Base-by-base conservation (phyloP, 306 rosid species). In the Phaseolus lunatus region DNA sequence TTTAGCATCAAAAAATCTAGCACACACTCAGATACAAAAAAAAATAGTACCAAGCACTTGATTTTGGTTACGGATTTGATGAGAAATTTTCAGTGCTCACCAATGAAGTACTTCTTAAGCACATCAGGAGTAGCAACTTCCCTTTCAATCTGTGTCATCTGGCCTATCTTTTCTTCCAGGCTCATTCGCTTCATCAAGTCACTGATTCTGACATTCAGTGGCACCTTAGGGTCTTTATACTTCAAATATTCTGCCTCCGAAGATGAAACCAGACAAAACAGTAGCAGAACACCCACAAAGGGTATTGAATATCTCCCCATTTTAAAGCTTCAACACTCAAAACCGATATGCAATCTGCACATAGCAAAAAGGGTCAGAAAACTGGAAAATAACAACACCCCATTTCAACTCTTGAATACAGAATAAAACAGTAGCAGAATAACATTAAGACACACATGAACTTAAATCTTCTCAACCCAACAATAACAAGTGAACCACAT, bases 81-180 rank as follows among this genome's bases (percentile, higher is more conserved):
- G 47, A n/a, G 35, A 59, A 14, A 2, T 20, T 68, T 78, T 65
- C 49, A 65, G 48, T 65, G 64, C 77, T 78, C 82, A 92, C 98
- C 98, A 52, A 95, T 87, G 76, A 87, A 90, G 84, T 89, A 89
- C 56, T 90, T 86, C 83, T 78, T 85, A 81, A 92, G 79, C 2
- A 73, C 95, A 10, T 92, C 93, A 0, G 91, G 76, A 49, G 97
- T 87, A 1, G 97, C 96, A 47, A 87, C 87, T 10, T 0, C 0
- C 68, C 98, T 91, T 73, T 95, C 98, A 75, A 95, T 66, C 90
- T 95, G 98, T 16, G 78, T 82, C 98, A 95, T 95, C 75, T 95
- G 97, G 41, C 98, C 98, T 45, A 95, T 89, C 86, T 95, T 95
- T 59, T 95, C 97, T 10, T 78, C 93, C 0, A 90, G 81, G 3